Percentiles rank a stretch among this genome's conserved stretches.
Conservation (phyloP, 2,329 filamentous ascomycete genomes). For the Rhynchosporium graminicola region DNA sequence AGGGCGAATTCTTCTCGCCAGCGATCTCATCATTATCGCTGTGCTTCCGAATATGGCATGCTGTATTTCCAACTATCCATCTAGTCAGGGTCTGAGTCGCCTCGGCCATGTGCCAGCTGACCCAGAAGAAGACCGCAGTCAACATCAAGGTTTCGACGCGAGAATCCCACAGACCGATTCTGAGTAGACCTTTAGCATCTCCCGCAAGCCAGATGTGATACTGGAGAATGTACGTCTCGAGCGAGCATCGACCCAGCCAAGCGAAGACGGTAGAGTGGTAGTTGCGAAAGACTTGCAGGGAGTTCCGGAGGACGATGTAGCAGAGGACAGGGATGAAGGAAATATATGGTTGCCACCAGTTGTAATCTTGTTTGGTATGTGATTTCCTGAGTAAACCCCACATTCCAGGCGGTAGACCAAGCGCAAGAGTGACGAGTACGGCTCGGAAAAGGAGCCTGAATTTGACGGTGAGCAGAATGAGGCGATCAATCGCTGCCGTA, state of each 20-base stretch:
- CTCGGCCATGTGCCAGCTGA: slow-evolving; percentile 43
- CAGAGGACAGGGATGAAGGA: slow-evolving; percentile 56
- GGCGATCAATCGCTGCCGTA: slow-evolving; percentile 31
- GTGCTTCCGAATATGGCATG: background rate
- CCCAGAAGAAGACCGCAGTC: slow-evolving; percentile 47
- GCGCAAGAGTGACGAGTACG: slow-evolving; percentile 26
- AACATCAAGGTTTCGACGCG: slow-evolving; percentile 44
- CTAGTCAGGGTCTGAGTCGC: slow-evolving; percentile 44
- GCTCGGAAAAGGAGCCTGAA: slow-evolving; percentile 23
- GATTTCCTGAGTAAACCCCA: slow-evolving; percentile 32
- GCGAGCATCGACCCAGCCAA: slow-evolving; percentile 56
- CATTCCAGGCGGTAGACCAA: slow-evolving; percentile 30
- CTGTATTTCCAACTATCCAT: slow-evolving; percentile 41
- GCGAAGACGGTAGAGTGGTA: slow-evolving; percentile 51
- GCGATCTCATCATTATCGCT: slow-evolving; percentile 7
- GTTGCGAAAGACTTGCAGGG: slow-evolving; percentile 44
- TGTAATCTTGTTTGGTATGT: slow-evolving; percentile 48
- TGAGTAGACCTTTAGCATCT: slow-evolving; percentile 55
- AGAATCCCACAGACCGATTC: slow-evolving; percentile 39
- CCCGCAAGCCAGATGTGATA: slow-evolving; percentile 63
- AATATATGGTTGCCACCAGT: slow-evolving; percentile 53
- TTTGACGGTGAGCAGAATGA: slow-evolving; percentile 24
- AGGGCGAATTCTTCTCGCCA: slow-evolving; percentile 20
- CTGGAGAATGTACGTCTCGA: slow-evolving; percentile 62
- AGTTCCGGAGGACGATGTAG: slow-evolving; percentile 55